phyloP scores from a whole-genome alignment of 75 land plant species.

The Cunninghamia lanceolata region DNA sequence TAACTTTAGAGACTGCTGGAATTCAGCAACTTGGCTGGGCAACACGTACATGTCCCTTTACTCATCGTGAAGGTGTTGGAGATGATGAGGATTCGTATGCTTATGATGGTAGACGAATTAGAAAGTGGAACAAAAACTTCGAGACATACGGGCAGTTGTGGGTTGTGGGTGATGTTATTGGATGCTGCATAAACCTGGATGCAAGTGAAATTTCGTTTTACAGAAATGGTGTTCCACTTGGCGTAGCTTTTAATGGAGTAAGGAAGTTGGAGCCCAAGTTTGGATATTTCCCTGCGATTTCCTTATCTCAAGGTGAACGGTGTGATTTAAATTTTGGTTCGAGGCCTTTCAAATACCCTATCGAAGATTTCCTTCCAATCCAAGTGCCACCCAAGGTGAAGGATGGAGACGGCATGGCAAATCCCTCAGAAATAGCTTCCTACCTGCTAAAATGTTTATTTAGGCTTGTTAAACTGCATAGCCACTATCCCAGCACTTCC shows the following conservation, averaged over 20 bases:
- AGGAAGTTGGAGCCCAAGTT: conserved; percentile 48
- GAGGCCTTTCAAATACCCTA: conserved; percentile 76
- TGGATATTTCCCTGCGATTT: conserved; percentile 90
- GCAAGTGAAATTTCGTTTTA: conserved; percentile 61
- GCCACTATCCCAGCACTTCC: conserved; percentile 44
- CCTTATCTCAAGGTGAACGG: conserved; percentile 87
- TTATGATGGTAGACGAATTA: conserved; percentile 84
- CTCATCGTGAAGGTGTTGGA: conserved; percentile 88
- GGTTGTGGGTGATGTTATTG: conserved; percentile 95
- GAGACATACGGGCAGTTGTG: conserved; percentile 84
- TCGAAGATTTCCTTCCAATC: conserved; percentile 63
- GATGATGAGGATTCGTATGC: conserved; percentile 96
- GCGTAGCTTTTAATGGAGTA: conserved; percentile 71
- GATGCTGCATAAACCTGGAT: conserved; percentile 92
- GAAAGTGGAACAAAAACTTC: conserved; percentile 73
- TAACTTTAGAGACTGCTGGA: conserved; percentile 81
- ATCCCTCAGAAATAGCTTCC: conserved; percentile 15
- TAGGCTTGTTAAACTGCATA: conserved; percentile 68
- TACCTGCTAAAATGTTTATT: conserved; percentile 68
- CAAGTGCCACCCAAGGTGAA: conserved; percentile 54
- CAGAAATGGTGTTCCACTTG: conserved; percentile 81
- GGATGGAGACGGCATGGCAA: conserved; percentile 2
- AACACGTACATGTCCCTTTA: conserved; percentile 76
- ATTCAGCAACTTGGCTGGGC: conserved; percentile 98
- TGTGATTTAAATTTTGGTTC: conserved; percentile 90